Base-by-base conservation (phyloP, 139 green algal species). In the Chlorella sp. region DNA sequence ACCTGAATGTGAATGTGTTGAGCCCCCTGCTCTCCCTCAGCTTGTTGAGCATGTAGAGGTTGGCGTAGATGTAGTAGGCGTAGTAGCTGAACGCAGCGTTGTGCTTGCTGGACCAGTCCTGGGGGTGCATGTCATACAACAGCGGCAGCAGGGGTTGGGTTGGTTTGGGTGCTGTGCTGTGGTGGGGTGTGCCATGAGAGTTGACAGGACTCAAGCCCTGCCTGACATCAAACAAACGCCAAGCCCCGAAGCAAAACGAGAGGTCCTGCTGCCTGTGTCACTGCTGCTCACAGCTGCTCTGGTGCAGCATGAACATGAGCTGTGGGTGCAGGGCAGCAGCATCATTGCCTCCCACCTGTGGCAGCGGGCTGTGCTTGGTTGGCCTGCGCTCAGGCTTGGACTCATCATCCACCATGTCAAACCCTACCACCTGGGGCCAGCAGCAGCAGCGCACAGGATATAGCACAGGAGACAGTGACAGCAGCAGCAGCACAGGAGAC, bases 321-420 rank as follows among this genome's bases (percentile, higher is more conserved):
- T n/a, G n/a, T n/a, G n/a, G n/a, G n/a, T n/a, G n/a, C n/a, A n/a
- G n/a, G n/a, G n/a, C n/a, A n/a, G n/a, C n/a, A n/a, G n/a, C n/a
- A n/a, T n/a, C n/a, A n/a, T n/a, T n/a, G n/a, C n/a, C n/a, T n/a
- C n/a, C n/a, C n/a, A n/a, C n/a, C n/a, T n/a, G n/a, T n/a, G 31
- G 92, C 6, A 81, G 80, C 22, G 87, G 88, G 87, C 94, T 95
- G 86, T 97, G 90, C 88, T 98, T 98, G 49, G 84, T 94, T 35
- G 94, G 92, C 42, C 94, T 90, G 26, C 96, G 82, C 88, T 99
- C 96, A 20, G 95, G 93, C 82, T 95, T 97, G 77, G 83, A 94
- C 89, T 99, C 96, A 76, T 99, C 96, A 71, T 99, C 96, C 68
- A 99, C 96, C 87, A 98, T 96, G 87, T 99, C 96, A 79, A 99